A percentile compares a stretch with the other conserved stretches of the same genome.
Conservation (phyloP, 257 asterid species). For the Plantago elongata region DNA sequence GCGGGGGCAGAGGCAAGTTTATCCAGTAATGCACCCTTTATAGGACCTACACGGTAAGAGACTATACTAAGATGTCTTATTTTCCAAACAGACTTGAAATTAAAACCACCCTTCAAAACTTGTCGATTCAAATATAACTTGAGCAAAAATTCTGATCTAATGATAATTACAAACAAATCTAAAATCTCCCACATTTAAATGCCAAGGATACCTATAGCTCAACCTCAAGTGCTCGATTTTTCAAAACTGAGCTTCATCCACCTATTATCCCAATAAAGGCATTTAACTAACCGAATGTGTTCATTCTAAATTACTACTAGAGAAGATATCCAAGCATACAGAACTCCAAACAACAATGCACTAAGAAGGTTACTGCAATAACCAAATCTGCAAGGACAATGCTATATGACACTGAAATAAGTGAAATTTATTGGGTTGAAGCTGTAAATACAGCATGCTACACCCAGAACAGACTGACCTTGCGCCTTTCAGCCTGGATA, state of each 20-base stretch:
- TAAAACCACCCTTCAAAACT: no score
- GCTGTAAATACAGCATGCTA: no score
- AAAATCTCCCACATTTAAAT: neutral
- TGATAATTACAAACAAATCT: neutral
- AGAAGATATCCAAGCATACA: no score
- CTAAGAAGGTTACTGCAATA: neutral
- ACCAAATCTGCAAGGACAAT: no score
- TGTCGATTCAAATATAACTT: no score
- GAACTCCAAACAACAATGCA: neutral
- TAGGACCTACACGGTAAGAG: neutral
- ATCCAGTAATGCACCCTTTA: neutral
- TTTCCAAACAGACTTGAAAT: no score
- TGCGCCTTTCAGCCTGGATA: slow-evolving; percentile 80
- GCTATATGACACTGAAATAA: no score
- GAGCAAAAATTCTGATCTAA: no score
- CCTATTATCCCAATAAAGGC: neutral
- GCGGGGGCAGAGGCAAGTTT: neutral
- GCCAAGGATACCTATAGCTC: neutral
- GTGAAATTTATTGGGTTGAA: no score
- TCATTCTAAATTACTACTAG: no score
- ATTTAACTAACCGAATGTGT: no score
- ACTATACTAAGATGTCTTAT: neutral
- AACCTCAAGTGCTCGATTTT: neutral
- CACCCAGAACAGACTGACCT: no score
- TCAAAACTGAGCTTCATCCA: neutral